phyloP scores from a whole-genome alignment of 768 basidiomycete genomes.

The Coprinopsis sp. region DNA sequence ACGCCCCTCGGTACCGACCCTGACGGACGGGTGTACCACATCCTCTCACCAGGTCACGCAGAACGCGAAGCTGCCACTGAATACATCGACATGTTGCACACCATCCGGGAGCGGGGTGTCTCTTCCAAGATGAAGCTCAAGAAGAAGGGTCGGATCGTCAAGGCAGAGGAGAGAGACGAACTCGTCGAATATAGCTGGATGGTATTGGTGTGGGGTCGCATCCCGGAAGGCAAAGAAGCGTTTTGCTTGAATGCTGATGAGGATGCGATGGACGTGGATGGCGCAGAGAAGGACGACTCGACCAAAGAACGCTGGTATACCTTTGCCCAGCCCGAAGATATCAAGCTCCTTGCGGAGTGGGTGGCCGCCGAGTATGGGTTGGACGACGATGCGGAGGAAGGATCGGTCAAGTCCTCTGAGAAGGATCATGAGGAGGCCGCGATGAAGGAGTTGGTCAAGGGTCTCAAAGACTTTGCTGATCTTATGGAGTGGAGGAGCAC shows the following conservation, averaged over 20 bases:
- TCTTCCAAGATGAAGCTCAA: conserved; percentile 34
- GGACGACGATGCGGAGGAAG: conserved; percentile 19
- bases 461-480: conserved; percentile 54
- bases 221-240: conserved; percentile 26
- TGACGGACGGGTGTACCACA: conserved; percentile 67
- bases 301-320: not conserved
- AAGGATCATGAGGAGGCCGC: conserved; percentile 14
- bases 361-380: conserved; percentile 9
- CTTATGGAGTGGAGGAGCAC: conserved; percentile 55
- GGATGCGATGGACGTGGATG: conserved; percentile 7
- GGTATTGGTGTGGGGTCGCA: conserved; percentile 68
- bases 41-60: conserved; percentile 51
- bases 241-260: conserved; percentile 16
- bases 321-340: not conserved
- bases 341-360: conserved; percentile 5
- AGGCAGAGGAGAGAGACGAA: conserved; percentile 45
- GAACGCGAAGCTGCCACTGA: conserved; percentile 53
- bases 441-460: conserved; percentile 43
- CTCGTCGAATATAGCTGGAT: conserved; percentile 72
- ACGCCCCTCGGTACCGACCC: conserved; percentile 60
- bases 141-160: conserved; percentile 35
- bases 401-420: not conserved
- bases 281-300: not conserved
- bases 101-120: conserved; percentile 10
- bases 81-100: conserved; percentile 27